These are phyloP conservation scores for Cymbidium sinense DNA, from an alignment of 106 monocot genomes.

Conservation along the genomic window DNA sequence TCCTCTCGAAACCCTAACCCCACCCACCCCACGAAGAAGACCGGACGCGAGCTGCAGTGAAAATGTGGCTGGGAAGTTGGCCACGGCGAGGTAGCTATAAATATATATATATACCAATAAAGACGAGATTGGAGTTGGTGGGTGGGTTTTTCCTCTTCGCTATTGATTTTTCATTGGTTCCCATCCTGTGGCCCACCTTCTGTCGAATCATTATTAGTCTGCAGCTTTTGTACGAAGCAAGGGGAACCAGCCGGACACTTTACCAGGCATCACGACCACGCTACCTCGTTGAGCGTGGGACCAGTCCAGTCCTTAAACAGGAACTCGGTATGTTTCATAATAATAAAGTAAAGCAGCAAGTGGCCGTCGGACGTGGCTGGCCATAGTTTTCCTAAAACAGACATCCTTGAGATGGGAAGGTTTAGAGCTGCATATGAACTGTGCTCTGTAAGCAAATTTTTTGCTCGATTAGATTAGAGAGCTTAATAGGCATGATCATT, in stretches of 20 bases:
- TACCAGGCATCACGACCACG: not conserved
- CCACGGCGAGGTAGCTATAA: not conserved
- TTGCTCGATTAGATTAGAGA: too few relatives aligned
- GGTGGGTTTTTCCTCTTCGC: not conserved
- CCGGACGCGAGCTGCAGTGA: not conserved
- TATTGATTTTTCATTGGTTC: not conserved
- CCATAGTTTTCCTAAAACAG: not conserved
- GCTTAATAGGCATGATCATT: too few relatives aligned
- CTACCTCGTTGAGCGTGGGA: not conserved
- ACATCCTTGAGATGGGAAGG: not conserved
- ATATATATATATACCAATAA: too few relatives aligned
- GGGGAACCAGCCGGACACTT: not conserved
- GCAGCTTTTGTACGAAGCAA: not conserved
- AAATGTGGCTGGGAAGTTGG: not conserved
- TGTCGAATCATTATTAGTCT: not conserved
- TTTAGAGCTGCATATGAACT: too few relatives aligned
- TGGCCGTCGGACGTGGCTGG: not conserved
- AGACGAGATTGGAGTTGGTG: too few relatives aligned
- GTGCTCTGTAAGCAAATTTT: too few relatives aligned
- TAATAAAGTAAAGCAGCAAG: not conserved
- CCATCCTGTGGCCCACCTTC: not conserved
- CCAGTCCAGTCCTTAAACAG: not conserved
- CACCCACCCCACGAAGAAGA: not conserved
- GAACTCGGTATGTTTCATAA: not conserved
- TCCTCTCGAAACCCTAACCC: not conserved